Evolutionary conservation across 2,329 filamentous ascomycete genomes (phyloP).

Genomic region (Alternaria arbusti): DNA sequence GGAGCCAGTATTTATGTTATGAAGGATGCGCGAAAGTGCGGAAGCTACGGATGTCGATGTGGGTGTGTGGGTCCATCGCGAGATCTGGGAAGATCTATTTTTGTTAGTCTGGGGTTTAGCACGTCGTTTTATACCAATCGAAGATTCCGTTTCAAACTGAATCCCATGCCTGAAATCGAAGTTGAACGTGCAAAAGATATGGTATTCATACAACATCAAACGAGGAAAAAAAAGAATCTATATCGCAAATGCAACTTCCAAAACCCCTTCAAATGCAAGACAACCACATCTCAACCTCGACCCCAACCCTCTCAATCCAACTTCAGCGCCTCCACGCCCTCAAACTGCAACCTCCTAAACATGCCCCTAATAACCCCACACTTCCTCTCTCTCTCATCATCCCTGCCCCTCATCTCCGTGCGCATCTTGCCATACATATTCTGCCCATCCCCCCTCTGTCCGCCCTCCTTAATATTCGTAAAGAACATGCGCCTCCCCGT

Average conservation of each 20-base stretch:
- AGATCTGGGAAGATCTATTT: neutral
- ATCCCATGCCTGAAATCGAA: accelerated
- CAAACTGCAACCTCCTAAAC: slow-evolving; percentile 38
- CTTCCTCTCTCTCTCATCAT: slow-evolving; percentile 25
- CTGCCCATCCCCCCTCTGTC: slow-evolving; percentile 27
- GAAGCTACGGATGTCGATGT: neutral
- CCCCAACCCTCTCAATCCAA: neutral
- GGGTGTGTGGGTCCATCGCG: neutral
- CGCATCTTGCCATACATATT: slow-evolving; percentile 29
- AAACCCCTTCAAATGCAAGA: slow-evolving; percentile 2
- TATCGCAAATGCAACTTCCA: neutral
- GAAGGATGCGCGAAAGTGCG: neutral
- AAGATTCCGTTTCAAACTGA: neutral
- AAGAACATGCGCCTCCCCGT: slow-evolving; percentile 35
- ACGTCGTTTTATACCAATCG: neutral
- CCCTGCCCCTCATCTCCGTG: slow-evolving; percentile 29
- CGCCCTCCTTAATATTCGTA: slow-evolving; percentile 37
- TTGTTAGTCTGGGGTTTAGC: neutral
- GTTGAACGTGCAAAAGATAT: neutral
- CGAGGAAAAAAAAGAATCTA: neutral
- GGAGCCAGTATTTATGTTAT: neutral
- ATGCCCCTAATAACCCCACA: slow-evolving; percentile 28
- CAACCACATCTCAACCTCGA: neutral
- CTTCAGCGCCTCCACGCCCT: slow-evolving; percentile 24
- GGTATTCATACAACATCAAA: neutral